Evolutionary conservation across 2,329 filamentous ascomycete species (phyloP).

Genomic region (Xylariaceae sp.): DNA sequence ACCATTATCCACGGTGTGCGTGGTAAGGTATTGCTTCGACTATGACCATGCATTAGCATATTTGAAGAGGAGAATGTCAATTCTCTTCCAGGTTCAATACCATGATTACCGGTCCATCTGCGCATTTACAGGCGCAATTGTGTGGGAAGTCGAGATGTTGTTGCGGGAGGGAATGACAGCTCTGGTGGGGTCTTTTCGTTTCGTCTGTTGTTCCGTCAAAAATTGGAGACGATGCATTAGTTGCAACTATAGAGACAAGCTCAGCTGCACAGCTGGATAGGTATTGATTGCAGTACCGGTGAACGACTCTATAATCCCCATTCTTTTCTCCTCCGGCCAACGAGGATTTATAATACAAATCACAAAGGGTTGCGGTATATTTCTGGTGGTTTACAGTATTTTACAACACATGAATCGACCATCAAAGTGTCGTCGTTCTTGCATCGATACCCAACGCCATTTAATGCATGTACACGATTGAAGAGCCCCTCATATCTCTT

Average conservation of each 20-base stretch:
- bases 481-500: not conserved
- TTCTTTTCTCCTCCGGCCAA: not conserved
- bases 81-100: too few species aligned
- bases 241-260: too few species aligned
- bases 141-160: conserved; percentile 31
- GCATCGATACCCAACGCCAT: conserved; percentile 24
- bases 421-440: conserved; percentile 6
- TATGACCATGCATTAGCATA: conserved; percentile 47
- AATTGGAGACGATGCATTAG: conserved; percentile 21
- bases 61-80: too few species aligned
- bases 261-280: too few species aligned
- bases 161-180: conserved; percentile 33
- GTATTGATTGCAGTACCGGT: too few species aligned
- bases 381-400: conserved; percentile 23
- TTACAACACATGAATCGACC: conserved; percentile 15
- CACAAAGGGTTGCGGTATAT: conserved; percentile 5
- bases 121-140: conserved; percentile 18
- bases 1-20: conserved; percentile 89
- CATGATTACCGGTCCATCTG: conserved; percentile 49
- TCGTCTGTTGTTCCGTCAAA: conserved; percentile 3
- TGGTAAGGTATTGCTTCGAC: conserved; percentile 98
- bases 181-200: conserved; percentile 34
- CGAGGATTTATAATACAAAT: not conserved
- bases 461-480: conserved; percentile 21
- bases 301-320: not conserved